Percentiles rank a stretch among this genome's conserved stretches.
Conservation (phyloP, 2,329 filamentous ascomycete species). For the Aspergillus uvarum region DNA sequence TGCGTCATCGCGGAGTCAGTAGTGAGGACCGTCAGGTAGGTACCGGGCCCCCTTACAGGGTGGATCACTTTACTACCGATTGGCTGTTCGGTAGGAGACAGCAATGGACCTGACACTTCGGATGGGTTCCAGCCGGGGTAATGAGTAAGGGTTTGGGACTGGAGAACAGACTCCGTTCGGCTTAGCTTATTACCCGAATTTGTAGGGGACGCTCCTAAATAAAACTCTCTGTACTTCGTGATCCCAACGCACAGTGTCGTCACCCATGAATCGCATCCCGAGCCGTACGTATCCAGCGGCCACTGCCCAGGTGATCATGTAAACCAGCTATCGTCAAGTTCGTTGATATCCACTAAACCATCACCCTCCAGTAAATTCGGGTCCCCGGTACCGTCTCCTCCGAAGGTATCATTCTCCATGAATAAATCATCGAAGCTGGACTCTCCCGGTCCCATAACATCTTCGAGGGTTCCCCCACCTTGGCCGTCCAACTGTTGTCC, state of each 20-base stretch:
- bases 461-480: conserved; percentile 28
- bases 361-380: conserved; percentile 38
- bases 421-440: conserved; percentile 50
- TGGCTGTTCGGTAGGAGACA: conserved; percentile 1
- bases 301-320: conserved; percentile 19
- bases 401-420: conserved; percentile 41
- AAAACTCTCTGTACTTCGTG: neutral
- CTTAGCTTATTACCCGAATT: neutral
- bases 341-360: conserved; percentile 39
- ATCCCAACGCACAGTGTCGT: neutral
- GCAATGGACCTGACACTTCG: neutral
- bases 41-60: conserved; percentile 5
- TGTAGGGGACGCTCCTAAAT: neutral
- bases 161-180: neutral
- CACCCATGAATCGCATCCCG: neutral
- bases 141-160: neutral
- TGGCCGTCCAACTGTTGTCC: conserved; percentile 15
- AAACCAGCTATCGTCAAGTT: conserved; percentile 45
- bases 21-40: neutral
- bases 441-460: conserved; percentile 41
- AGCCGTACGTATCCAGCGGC: neutral
- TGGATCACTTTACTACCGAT: conserved; percentile 6
- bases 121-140: neutral
- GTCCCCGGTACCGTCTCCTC: conserved; percentile 31
- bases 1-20: conserved; percentile 13